Percentiles rank a stretch among this genome's conserved stretches.
Evolutionary conservation across 192 early-diverging fungal genomes (phyloP).

Genomic region (Allomyces javanicus): DNA sequence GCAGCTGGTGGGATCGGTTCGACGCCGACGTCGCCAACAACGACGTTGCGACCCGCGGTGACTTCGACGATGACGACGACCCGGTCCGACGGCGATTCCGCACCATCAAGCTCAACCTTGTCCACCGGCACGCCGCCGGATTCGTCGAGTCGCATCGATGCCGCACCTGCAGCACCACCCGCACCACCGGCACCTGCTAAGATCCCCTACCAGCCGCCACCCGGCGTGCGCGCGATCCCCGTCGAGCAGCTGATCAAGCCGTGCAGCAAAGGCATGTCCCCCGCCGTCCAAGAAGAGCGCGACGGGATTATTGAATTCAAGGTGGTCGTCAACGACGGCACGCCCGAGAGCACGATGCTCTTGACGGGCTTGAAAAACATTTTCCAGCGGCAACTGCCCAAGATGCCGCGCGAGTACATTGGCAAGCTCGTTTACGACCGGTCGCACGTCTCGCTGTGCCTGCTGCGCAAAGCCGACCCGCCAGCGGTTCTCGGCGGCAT

Average conservation of each 20-base stretch:
- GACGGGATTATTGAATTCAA: slow-evolving; percentile 44
- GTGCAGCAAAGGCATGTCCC: background rate
- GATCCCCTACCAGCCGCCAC: background rate
- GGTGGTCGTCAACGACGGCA: slow-evolving; percentile 65
- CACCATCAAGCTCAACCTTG: no score
- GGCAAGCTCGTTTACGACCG: slow-evolving; percentile 83
- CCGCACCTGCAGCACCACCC: no score
- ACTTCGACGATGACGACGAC: no score
- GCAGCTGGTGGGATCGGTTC: no score
- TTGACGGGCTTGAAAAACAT: slow-evolving; percentile 89
- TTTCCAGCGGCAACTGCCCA: slow-evolving; percentile 90
- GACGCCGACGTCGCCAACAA: no score
- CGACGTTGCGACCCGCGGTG: no score
- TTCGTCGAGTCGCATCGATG: no score
- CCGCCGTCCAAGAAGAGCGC: slow-evolving; percentile 41
- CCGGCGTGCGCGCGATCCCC: background rate
- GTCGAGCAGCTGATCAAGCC: background rate
- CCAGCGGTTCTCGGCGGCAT: slow-evolving; percentile 79
- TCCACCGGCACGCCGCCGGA: no score
- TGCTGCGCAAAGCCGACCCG: slow-evolving; percentile 1
- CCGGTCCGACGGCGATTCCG: no score
- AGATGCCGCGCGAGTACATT: slow-evolving; percentile 98
- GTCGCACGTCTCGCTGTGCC: slow-evolving; percentile 15
- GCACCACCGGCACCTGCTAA: background rate
- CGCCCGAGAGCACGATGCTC: slow-evolving; percentile 60